A percentile compares a stretch with the other conserved stretches of the same genome.
These are phyloP conservation scores for Tricladium varicosporioides DNA, from an alignment of 2,329 filamentous ascomycete species.

Conservation along the genomic window DNA sequence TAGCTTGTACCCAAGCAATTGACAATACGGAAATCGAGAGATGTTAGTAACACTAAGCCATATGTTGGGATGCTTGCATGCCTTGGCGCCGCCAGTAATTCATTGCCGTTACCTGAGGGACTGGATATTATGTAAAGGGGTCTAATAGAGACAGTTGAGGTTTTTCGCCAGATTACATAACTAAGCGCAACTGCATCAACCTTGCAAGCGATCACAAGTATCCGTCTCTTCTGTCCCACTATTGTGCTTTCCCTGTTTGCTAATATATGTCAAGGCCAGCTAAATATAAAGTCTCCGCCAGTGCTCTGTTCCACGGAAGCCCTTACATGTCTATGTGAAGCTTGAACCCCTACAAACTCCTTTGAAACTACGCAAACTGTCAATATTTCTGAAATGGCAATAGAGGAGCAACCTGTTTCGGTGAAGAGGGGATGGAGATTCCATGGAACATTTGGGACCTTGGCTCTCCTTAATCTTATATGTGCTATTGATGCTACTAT, in stretches of 20 bases:
- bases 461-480: slow-evolving; percentile 43
- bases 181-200: slow-evolving; percentile 4
- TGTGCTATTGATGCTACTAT: slow-evolving; percentile 65
- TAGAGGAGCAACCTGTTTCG: background rate
- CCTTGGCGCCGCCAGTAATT: slow-evolving; percentile 2
- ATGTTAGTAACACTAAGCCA: no score
- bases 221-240: slow-evolving; percentile 9
- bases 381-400: slow-evolving; percentile 6
- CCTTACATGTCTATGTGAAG: slow-evolving; percentile 5
- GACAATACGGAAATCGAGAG: no score
- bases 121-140: background rate
- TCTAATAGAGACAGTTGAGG: slow-evolving; percentile 4
- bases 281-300: slow-evolving; percentile 10
- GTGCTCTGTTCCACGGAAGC: slow-evolving; percentile 4
- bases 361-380: slow-evolving; percentile 5
- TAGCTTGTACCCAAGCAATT: no score
- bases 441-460: slow-evolving; percentile 23
- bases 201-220: slow-evolving; percentile 6
- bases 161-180: slow-evolving; percentile 6
- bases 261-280: no score
- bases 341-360: slow-evolving; percentile 4
- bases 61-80: no score
- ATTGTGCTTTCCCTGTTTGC: slow-evolving; percentile 4
- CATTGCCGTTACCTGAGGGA: background rate
- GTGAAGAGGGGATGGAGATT: slow-evolving; percentile 21